These are phyloP conservation scores for Bothriochloa decipiens DNA, from an alignment of 176 grass and related monocot genomes.

Conservation along the genomic window DNA sequence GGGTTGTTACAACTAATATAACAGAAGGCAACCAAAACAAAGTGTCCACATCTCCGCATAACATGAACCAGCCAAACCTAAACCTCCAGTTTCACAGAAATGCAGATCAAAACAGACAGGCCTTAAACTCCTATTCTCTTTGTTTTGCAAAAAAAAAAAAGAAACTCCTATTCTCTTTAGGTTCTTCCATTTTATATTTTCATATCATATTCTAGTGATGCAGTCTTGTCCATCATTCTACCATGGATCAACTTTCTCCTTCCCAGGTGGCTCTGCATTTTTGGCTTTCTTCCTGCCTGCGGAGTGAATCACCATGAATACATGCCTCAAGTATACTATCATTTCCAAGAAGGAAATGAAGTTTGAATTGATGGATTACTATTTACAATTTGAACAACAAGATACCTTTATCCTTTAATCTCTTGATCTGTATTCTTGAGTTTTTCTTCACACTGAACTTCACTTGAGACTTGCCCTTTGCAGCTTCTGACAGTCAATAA, in stretches of 20 bases:
- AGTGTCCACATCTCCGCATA: too few relatives aligned
- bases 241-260: constrained; percentile 58
- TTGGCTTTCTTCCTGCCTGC: constrained; percentile 73
- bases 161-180: too few relatives aligned
- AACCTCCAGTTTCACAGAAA: too few relatives aligned
- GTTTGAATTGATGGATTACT: neutral
- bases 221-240: constrained; percentile 48
- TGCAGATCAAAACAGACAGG: neutral
- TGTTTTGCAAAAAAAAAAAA: too few relatives aligned
- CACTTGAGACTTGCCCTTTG: constrained; percentile 47
- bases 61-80: too few relatives aligned
- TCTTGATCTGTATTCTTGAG: constrained; percentile 67
- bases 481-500: constrained; percentile 33
- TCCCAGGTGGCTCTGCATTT: constrained; percentile 25
- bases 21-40: too few relatives aligned
- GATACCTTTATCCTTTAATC: constrained; percentile 70
- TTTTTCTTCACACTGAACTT: constrained; percentile 66
- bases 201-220: too few relatives aligned
- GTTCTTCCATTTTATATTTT: too few relatives aligned
- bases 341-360: neutral
- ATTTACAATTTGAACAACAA: neutral
- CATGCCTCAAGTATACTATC: neutral
- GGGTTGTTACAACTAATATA: too few relatives aligned
- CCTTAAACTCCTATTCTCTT: too few relatives aligned
- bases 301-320: constrained; percentile 11